Evolutionary conservation across 306 rosid genomes (phyloP), one percentile per base, ranked within the genome.

Genomic region (Biancaea sappan): DNA sequence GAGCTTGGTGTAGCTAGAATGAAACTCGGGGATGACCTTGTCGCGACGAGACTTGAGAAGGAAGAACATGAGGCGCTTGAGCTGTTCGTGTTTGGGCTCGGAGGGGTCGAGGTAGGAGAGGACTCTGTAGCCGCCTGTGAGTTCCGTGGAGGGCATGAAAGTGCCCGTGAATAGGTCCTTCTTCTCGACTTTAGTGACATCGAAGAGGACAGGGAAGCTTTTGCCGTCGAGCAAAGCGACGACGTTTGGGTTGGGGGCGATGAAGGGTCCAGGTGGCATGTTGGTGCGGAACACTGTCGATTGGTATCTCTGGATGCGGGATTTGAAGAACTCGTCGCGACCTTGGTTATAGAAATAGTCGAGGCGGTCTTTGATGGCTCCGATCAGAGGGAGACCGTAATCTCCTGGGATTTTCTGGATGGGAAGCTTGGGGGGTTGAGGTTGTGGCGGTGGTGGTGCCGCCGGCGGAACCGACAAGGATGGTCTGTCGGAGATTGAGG

Each of bases 301-400:
- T 64, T 82, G 82, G 73, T 90, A 80, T 43, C 88, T 92, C 8
- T 84, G 93, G 77, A 83, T 75, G 22, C 96, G 85, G 3, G 96
- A 90, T 66, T 94, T 94, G 83, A 94, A 86, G 79, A n/a, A 94
- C 72, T 94, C 93, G 1, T 94, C 89, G 1, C 92, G 81, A 6
- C 99, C 99, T 79, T 94, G 95, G 61, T 90, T 87, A 82, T 94
- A 94, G 84, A 94, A 94, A 48, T 86, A 94, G 52, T 94, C 99
- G 0, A 31, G 82, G 0, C 99, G 89, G 41, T 94, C 97, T 26
- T 78, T 82, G 18, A 85, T 16, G 2, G 97, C 88, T 0, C 92
- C 90, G 2, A 94, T 34, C 0, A 92, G 18, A 2, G 99, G 99
- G 19, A 90, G 72, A 1, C 99, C 99, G 38, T 66, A 82, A 44